Conservation (phyloP, 2,329 filamentous ascomycete species). For the Lasiodiplodia citricola region DNA sequence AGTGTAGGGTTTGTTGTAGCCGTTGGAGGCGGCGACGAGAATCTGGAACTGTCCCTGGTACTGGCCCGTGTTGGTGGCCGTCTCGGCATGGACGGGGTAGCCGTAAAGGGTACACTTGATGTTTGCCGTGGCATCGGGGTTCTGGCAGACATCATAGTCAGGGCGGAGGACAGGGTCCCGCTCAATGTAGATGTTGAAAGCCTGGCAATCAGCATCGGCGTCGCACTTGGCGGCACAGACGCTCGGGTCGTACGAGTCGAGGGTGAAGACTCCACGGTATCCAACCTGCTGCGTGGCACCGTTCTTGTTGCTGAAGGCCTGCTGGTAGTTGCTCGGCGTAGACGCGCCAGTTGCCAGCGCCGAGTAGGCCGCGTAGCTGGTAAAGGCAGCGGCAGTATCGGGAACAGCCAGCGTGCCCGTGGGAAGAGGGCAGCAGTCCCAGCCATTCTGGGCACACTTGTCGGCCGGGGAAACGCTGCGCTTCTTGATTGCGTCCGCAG, state of each 20-base stretch:
- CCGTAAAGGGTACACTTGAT: constrained; percentile 41
- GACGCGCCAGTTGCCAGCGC: background rate
- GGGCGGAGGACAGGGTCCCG: constrained; percentile 29
- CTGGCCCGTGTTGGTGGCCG: constrained; percentile 37
- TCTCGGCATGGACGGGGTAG: constrained; percentile 32
- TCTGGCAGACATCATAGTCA: constrained; percentile 26
- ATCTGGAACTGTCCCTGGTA: constrained; percentile 32
- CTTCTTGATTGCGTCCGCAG: background rate
- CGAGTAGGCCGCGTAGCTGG: background rate
- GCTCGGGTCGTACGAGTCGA: constrained; percentile 28
- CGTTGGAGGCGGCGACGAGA: constrained; percentile 31
- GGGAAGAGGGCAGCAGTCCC: constrained; percentile 19
- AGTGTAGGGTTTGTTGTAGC: constrained; percentile 28
- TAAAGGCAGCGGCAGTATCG: constrained; percentile 1
- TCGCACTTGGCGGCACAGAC: constrained; percentile 29
- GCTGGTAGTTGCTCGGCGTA: constrained; percentile 22
- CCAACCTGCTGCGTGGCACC: constrained; percentile 27
- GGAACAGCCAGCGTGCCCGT: background rate
- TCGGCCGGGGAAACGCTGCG: background rate
- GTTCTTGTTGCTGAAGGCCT: constrained; percentile 25
- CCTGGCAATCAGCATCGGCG: constrained; percentile 27
- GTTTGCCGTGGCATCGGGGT: constrained; percentile 28
- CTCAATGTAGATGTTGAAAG: constrained; percentile 35
- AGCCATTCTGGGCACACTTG: background rate
- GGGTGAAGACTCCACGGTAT: constrained; percentile 28